A percentile compares a stretch with the other conserved stretches of the same genome.
These are phyloP conservation scores for Truncatella angustata DNA, from an alignment of 2,329 filamentous ascomycete genomes.

Conservation along the genomic window DNA sequence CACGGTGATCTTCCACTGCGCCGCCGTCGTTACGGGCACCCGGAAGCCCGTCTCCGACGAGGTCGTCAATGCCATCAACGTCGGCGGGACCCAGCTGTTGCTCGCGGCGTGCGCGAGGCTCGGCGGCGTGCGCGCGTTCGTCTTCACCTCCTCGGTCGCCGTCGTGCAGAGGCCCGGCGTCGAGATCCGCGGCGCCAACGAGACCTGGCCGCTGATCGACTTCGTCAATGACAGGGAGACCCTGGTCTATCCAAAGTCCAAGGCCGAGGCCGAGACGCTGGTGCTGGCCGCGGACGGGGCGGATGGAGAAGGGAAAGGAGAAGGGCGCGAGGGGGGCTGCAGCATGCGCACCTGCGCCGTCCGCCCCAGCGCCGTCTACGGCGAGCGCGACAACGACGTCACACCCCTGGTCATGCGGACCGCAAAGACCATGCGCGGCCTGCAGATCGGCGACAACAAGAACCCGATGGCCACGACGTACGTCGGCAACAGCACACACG, in stretches of 20 bases:
- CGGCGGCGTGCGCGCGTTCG: neutral
- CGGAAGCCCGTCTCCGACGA: constrained; percentile 27
- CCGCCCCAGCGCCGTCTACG: neutral
- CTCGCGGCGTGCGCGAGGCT: constrained; percentile 36
- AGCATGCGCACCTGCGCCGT: constrained; percentile 5
- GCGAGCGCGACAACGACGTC: constrained; percentile 7
- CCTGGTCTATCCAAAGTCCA: neutral
- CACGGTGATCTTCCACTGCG: constrained; percentile 64
- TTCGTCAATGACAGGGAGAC: neutral
- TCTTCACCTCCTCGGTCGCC: neutral
- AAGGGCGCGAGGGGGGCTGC: neutral
- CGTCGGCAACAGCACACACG: constrained; percentile 3
- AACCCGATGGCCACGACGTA: neutral
- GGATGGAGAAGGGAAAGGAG: neutral
- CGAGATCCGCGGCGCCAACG: neutral
- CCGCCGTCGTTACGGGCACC: constrained; percentile 29
- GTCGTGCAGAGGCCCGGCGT: neutral
- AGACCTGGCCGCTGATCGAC: constrained; percentile 4
- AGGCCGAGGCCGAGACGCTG: neutral
- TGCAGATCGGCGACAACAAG: constrained; percentile 1
- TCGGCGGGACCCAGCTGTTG: constrained; percentile 59
- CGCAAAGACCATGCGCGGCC: neutral
- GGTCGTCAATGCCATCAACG: constrained; percentile 58
- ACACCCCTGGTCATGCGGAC: neutral
- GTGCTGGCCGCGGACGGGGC: neutral